phyloP scores from a whole-genome alignment of 345 rosid species.

The Microcos paniculata region DNA sequence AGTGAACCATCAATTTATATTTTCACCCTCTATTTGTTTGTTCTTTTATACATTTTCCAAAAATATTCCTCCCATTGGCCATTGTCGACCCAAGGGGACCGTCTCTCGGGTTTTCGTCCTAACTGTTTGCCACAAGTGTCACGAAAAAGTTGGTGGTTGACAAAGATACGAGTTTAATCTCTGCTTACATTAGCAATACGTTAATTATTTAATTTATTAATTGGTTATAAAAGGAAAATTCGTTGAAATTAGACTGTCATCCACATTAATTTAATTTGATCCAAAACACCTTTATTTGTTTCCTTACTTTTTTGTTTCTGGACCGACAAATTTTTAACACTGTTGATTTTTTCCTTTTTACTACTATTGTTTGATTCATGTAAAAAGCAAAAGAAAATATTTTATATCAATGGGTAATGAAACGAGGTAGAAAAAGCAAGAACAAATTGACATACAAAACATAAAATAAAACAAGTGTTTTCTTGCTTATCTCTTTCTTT shows the following conservation, averaged over 20 bases:
- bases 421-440: too few relatives aligned
- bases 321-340: background rate
- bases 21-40: conserved; percentile 17
- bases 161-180: too few relatives aligned
- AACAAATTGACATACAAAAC: too few relatives aligned
- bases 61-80: conserved; percentile 23
- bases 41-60: conserved; percentile 9
- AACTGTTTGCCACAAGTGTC: conserved; percentile 17
- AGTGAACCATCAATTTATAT: conserved; percentile 15
- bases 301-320: background rate
- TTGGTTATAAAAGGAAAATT: background rate
- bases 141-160: conserved; percentile 19
- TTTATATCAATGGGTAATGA: too few relatives aligned
- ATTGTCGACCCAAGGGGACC: conserved; percentile 17
- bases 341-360: background rate
- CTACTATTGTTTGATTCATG: background rate
- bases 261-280: background rate
- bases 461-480: too few relatives aligned
- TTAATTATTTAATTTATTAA: background rate
- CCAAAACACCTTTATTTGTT: too few relatives aligned
- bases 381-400: background rate
- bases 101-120: conserved; percentile 1
- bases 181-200: too few relatives aligned
- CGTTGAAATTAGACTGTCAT: background rate
- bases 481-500: too few relatives aligned